Evolutionary conservation across 352 stramenopile genomes (phyloP), one percentile per base, ranked within the genome.

Genomic region (Phytophthora brassicae): DNA sequence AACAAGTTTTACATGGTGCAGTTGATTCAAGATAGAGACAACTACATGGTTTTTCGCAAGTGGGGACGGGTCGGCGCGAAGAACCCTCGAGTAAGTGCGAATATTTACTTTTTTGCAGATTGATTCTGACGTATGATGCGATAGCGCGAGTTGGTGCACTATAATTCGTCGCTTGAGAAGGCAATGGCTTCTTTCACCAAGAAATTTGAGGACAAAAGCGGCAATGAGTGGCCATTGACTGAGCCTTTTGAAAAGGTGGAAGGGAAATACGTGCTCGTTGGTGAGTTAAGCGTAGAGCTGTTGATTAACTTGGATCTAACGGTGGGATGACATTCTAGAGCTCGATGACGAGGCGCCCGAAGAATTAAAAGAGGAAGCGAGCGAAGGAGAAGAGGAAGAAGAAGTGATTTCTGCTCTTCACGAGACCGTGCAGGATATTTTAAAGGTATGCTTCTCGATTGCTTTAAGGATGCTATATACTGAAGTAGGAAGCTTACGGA

Each of bases 1-100:
- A 90, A 90, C 64, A 90, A 90, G 58, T 90, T 86, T 35, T 90
- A 90, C 72, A 82, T 80, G 77, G 53, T 85, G 43, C 81, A 90
- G 66, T 58, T 90, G 56, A 75, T 90, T 51, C 56, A 85, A 44
- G 71, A 85, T 43, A 55, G 65, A 19, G 46, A 60, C 8, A 49
- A 68, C 0, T 88, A 63, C 60, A 74, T 73, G 44, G 73, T 86
- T 5, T 90, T 87, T 56, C 80, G 78, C 53, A 87, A 86, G 47
- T 90, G 81, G 81, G 81, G 81, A 28, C 79, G 81, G 23, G 79
- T 90, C 6, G 81, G 81, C 28, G 77, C 79, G 14, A 81, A 82
- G 53, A 86, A 70, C n/a, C 81, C 81, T 11, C 71, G 82, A 75
- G 81, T 89, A 9, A 44, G 8, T 9, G 19, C 13, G 2, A 14